A percentile compares a stretch with the other conserved stretches of the same genome.
Conservation (phyloP, 495 filamentous ascomycete genomes). For the Aspergillus bridgeri region DNA sequence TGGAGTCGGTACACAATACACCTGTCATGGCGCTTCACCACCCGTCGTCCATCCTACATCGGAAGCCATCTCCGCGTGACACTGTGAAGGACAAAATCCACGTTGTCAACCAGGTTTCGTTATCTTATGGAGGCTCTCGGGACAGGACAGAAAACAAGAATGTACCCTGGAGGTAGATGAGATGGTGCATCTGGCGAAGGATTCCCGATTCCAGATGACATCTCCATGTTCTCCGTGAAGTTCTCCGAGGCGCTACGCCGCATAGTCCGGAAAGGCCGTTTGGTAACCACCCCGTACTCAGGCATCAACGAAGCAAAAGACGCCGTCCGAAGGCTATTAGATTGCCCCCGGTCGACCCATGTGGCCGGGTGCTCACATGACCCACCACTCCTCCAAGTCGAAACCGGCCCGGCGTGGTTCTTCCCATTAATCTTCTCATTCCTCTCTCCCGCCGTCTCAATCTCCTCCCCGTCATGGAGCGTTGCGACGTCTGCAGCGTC, state of each 20-base stretch:
- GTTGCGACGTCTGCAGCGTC: neutral
- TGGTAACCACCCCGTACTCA: neutral
- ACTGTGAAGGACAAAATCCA: neutral
- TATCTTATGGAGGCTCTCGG: too few relatives aligned
- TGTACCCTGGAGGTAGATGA: too few relatives aligned
- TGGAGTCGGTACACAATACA: too few relatives aligned
- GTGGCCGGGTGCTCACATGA: neutral
- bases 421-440: too few relatives aligned
- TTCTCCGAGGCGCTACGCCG: too few relatives aligned
- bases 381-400: neutral
- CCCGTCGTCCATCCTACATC: neutral
- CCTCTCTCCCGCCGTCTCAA: neutral
- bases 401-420: neutral
- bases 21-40: too few relatives aligned
- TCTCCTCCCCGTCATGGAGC: neutral
- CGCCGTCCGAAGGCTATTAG: neutral
- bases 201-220: too few relatives aligned
- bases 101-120: neutral
- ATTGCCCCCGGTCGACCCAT: neutral
- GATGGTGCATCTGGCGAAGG: too few relatives aligned
- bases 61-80: neutral
- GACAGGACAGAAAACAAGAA: too few relatives aligned
- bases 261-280: too few relatives aligned
- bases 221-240: too few relatives aligned
- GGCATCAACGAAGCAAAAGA: neutral